Evolutionary conservation across 1,139 yeast species (phyloP).

Genomic region (Sugiyamaella sp.): DNA sequence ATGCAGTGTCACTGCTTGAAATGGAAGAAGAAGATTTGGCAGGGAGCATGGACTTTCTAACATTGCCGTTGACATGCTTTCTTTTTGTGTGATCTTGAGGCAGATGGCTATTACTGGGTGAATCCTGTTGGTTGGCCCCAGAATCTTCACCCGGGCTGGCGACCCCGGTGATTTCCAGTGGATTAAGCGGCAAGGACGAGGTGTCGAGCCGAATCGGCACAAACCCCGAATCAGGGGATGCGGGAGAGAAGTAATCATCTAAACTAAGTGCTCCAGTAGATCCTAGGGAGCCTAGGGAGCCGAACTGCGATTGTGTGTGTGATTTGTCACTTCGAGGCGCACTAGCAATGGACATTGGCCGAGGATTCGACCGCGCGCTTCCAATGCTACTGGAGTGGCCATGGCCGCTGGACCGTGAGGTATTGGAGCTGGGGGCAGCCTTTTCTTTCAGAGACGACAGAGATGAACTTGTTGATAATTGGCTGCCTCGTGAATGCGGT

Average conservation of each 20-base stretch:
- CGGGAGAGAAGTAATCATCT: conserved; percentile 4
- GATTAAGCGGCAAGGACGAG: conserved; percentile 19
- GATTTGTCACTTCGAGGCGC: neutral
- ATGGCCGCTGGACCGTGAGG: neutral
- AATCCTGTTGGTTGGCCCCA: neutral
- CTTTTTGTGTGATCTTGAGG: neutral
- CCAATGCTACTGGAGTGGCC: neutral
- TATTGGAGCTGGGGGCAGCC: neutral
- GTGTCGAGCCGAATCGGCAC: conserved; percentile 29
- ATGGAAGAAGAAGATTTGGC: conserved; percentile 11
- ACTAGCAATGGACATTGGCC: conserved; percentile 1
- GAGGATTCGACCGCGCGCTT: neutral
- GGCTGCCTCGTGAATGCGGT: conserved; percentile 1
- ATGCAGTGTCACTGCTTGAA: conserved; percentile 6
- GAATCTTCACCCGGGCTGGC: neutral
- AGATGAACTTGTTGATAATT: conserved; percentile 7
- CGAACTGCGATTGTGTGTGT: neutral
- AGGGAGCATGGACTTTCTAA: conserved; percentile 13
- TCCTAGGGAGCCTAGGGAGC: neutral
- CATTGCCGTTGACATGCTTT: conserved; percentile 2
- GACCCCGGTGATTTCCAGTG: conserved; percentile 7
- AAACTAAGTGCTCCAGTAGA: neutral
- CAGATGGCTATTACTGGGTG: neutral
- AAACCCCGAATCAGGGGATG: conserved; percentile 19
- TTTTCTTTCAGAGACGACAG: conserved; percentile 7